These are phyloP conservation scores for Schizonepeta tenuifolia DNA, from an alignment of 257 asterid species.

Conservation along the genomic window DNA sequence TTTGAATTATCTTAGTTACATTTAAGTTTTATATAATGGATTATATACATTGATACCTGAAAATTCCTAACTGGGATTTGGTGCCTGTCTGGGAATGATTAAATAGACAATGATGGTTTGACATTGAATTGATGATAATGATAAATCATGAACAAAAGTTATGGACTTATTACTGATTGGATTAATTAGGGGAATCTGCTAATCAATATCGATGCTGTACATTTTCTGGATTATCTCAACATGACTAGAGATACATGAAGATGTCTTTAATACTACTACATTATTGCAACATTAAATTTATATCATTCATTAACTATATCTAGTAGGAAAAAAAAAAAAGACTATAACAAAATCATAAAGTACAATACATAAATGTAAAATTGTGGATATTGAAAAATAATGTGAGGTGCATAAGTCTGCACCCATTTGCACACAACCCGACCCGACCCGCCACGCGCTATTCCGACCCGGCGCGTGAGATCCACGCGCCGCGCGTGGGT, in stretches of 20 bases:
- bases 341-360: no score
- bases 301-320: no score
- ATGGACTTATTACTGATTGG: not conserved
- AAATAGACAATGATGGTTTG: conserved; percentile 23
- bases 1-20: not conserved
- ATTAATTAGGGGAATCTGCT: not conserved
- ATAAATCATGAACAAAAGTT: not conserved
- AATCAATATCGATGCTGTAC: not conserved
- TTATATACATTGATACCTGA: no score
- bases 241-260: not conserved
- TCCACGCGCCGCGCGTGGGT: no score
- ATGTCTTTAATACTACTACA: not conserved
- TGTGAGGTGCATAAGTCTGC: no score
- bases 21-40: not conserved
- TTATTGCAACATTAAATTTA: no score
- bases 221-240: not conserved
- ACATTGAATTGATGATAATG: conserved; percentile 25
- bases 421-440: no score
- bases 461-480: no score
- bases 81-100: conserved; percentile 10
- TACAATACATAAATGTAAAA: no score
- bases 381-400: no score
- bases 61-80: conserved; percentile 12
- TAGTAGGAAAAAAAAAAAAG: no score
- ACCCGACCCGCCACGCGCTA: no score